Evolutionary conservation across 2,329 filamentous ascomycete genomes (phyloP), one percentile per base, ranked within the genome.

Genomic region (Cercospora canescens): DNA sequence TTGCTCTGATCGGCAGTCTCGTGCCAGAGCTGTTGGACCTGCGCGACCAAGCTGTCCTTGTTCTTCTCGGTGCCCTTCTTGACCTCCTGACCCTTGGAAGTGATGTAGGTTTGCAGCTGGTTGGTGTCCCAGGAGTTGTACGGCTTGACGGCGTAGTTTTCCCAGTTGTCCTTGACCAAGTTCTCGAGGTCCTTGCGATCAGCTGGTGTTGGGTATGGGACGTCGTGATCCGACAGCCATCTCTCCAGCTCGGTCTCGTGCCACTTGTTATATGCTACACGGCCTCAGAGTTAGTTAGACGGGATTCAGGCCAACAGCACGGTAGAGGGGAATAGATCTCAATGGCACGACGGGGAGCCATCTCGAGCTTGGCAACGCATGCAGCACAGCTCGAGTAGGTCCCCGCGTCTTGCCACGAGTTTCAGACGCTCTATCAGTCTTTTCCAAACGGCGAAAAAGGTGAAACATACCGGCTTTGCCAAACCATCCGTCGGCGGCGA

Each of bases 221-320:
- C 85, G 78, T 94, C 88, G 81, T 98, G 87, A 78, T 99, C 95
- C 32, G 91, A 91, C 58, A 99, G 88, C 95, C 95, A 99, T 75
- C 94, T 88, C 83, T 99, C 94, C 32, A 99, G 88, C 85, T 99
- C 95, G 24, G 92, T 96, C 84, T 98, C 90, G 75, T 98, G 94
- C 95, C 95, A 99, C 79, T 95, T 97, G 83, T 98, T 97, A 85
- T 98, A 98, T 16, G 90, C 94, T 97, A 76, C 57, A 52, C 72
- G 73, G 69, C 67, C 72, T 75, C 63, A 50, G 63, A 62, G 69
- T 72, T 66, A 66, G 69, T 69, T 67, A 76, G 70, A 76, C 72
- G 67, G 63, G 60, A 50, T 60, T 64, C 55, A 62, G 69, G 79
- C 60, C 18, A 28, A 18, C 16, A 26, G 48, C 18, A 45, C 30